phyloP scores from a whole-genome alignment of 495 filamentous ascomycete species.

The Monascus purpureus region DNA sequence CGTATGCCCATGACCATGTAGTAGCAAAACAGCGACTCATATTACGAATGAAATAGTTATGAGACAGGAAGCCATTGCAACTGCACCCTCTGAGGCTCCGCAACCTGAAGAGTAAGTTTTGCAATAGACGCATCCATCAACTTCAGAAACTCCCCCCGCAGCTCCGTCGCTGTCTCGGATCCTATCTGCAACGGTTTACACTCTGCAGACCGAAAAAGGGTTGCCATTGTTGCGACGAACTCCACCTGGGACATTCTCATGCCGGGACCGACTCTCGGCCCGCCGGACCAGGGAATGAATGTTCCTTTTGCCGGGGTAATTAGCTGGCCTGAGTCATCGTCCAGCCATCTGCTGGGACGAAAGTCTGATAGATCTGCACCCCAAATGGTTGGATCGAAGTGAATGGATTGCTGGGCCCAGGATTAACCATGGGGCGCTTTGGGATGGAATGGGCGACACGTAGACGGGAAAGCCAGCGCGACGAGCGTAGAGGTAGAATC shows the following conservation, averaged over 20 bases:
- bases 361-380: constrained; percentile 29
- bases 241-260: constrained; percentile 40
- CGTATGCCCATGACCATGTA: too few relatives aligned
- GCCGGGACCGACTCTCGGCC: constrained; percentile 32
- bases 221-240: constrained; percentile 33
- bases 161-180: background rate
- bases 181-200: constrained; percentile 25
- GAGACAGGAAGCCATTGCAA: too few relatives aligned
- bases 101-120: constrained; percentile 3
- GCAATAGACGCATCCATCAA: constrained; percentile 1
- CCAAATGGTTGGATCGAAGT: constrained; percentile 30
- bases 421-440: constrained; percentile 10
- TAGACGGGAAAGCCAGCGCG: constrained; percentile 51
- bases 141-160: background rate
- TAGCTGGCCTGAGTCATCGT: constrained; percentile 11
- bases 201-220: constrained; percentile 17
- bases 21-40: too few relatives aligned
- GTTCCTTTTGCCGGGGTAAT: constrained; percentile 18
- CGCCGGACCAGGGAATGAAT: constrained; percentile 36
- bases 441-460: constrained; percentile 37
- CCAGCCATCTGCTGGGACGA: constrained; percentile 33
- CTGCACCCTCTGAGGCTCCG: constrained; percentile 1
- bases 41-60: too few relatives aligned
- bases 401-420: constrained; percentile 17
- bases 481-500: constrained; percentile 35